These are phyloP conservation scores for Mentha longifolia DNA, from an alignment of 257 asterid genomes.

Conservation along the genomic window DNA sequence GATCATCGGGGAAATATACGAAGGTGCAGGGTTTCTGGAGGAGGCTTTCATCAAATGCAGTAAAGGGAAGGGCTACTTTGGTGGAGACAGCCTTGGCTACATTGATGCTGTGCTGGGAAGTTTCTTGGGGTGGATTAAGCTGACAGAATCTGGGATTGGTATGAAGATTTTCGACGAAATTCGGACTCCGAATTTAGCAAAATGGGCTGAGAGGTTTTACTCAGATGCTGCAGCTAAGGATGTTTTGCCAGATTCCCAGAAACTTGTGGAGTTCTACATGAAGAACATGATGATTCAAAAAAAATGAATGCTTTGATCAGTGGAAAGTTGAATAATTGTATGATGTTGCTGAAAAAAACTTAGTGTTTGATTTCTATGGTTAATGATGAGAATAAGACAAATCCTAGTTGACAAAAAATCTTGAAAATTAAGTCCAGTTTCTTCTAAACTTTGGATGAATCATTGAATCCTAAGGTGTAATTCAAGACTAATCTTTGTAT, in stretches of 20 bases:
- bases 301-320: background rate
- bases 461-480: background rate
- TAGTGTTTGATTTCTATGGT: background rate
- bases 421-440: background rate
- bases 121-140: constrained; percentile 52
- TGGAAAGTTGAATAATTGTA: too few species aligned
- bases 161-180: constrained; percentile 46
- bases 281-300: constrained; percentile 10
- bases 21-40: constrained; percentile 54
- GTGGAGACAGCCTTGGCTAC: constrained; percentile 61
- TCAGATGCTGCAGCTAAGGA: constrained; percentile 48
- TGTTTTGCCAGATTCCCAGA: constrained; percentile 54
- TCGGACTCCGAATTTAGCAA: constrained; percentile 50
- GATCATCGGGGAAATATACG: constrained; percentile 30
- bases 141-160: constrained; percentile 35
- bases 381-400: background rate
- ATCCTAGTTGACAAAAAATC: background rate
- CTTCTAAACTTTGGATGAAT: background rate
- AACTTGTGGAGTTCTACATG: constrained; percentile 45
- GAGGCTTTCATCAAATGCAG: constrained; percentile 55
- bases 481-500: background rate
- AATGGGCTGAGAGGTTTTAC: constrained; percentile 55
- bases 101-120: constrained; percentile 67
- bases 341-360: background rate
- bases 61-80: constrained; percentile 58